phyloP scores from a whole-genome alignment of 2,329 filamentous ascomycete species.

The Colletotrichum karsti region DNA sequence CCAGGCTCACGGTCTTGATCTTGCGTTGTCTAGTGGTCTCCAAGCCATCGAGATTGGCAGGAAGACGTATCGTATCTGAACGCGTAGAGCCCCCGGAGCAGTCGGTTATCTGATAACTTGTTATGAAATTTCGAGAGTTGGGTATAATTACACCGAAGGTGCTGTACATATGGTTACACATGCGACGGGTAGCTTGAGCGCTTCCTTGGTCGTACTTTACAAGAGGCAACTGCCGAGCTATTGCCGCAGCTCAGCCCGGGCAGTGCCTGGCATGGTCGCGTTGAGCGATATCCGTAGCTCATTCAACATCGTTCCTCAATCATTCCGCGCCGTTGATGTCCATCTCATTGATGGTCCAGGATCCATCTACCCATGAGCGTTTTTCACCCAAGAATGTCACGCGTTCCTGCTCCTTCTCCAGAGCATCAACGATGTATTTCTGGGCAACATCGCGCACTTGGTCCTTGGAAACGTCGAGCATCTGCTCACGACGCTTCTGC shows the following conservation, averaged over 20 bases:
- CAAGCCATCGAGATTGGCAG: slow-evolving; percentile 60
- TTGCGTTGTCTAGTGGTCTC: slow-evolving; percentile 70
- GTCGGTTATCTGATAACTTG: not conserved
- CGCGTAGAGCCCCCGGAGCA: slow-evolving; percentile 44
- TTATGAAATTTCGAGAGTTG: slow-evolving; percentile 20
- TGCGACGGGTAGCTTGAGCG: not conserved
- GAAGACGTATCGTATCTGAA: slow-evolving; percentile 74
- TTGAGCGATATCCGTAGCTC: too few relatives aligned
- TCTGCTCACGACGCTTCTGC: slow-evolving; percentile 81
- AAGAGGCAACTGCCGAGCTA: not conserved
- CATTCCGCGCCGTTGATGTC: slow-evolving; percentile 63
- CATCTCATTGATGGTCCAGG: slow-evolving; percentile 82
- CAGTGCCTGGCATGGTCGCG: not conserved
- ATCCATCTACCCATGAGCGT: slow-evolving; percentile 78
- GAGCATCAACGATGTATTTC: slow-evolving; percentile 77
- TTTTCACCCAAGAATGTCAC: slow-evolving; percentile 84
- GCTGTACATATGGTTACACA: slow-evolving; percentile 26
- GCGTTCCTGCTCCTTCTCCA: slow-evolving; percentile 67
- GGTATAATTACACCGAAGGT: slow-evolving; percentile 28
- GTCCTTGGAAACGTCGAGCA: slow-evolving; percentile 85
- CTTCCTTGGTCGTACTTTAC: not conserved
- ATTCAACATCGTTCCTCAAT: slow-evolving; percentile 29
- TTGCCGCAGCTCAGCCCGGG: not conserved
- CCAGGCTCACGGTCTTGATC: slow-evolving; percentile 48
- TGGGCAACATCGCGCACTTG: slow-evolving; percentile 86